Conservation (phyloP, 768 basidiomycete species). For the Calocera viscosa region DNA sequence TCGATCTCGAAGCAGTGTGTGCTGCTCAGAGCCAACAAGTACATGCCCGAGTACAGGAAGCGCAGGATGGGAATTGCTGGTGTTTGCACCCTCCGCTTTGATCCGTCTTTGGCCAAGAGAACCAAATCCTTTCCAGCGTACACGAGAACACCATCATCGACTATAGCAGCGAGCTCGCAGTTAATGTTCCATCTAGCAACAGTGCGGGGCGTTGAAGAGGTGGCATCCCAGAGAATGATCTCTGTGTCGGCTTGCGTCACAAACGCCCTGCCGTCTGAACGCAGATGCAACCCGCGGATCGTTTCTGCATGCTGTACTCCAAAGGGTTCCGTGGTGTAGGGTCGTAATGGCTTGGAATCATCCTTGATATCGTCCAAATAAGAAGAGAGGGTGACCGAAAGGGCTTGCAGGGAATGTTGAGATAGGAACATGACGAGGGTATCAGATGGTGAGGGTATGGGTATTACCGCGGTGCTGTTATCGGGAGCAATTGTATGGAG, state of each 20-base stretch:
- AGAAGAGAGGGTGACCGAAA: background rate
- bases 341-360: background rate
- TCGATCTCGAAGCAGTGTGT: slow-evolving; percentile 1
- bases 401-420: background rate
- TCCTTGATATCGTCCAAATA: slow-evolving; percentile 2
- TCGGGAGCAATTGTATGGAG: slow-evolving; percentile 10
- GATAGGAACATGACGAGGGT: slow-evolving; percentile 7
- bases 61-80: background rate
- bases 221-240: slow-evolving; percentile 3
- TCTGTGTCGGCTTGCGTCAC: background rate
- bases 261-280: background rate
- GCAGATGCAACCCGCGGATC: slow-evolving; percentile 5
- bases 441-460: background rate
- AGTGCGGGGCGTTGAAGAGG: background rate
- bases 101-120: background rate
- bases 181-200: background rate
- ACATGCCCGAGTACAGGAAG: background rate
- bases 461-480: background rate
- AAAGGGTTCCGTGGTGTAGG: background rate
- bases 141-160: background rate
- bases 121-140: background rate
- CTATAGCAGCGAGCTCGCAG: background rate
- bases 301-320: slow-evolving; percentile 3
- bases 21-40: background rate
- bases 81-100: background rate